Conservation (phyloP, 768 basidiomycete species). For the Mycena rebaudengoi region DNA sequence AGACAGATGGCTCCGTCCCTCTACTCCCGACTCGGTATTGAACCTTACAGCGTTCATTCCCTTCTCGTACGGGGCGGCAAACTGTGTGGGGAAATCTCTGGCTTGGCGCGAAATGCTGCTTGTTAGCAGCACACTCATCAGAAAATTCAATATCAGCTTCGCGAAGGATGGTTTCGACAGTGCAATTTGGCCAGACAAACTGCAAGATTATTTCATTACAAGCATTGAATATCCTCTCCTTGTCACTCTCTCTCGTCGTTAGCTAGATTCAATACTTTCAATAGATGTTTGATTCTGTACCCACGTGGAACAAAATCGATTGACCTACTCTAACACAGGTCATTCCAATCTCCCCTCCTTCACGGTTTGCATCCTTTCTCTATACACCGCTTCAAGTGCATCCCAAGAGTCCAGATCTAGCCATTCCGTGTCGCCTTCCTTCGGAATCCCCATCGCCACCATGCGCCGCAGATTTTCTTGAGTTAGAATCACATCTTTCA, state of each 20-base stretch:
- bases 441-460: conserved; percentile 15
- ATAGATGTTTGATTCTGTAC: too few relatives aligned
- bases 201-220: conserved; percentile 10
- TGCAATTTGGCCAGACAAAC: neutral
- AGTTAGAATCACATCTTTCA: conserved; percentile 17
- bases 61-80: conserved; percentile 52
- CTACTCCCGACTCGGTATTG: conserved; percentile 9
- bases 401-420: conserved; percentile 25
- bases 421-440: conserved; percentile 26
- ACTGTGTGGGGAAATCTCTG: conserved; percentile 48
- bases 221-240: conserved; percentile 7
- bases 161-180: conserved; percentile 25
- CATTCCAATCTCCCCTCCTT: too few relatives aligned
- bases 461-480: conserved; percentile 20
- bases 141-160: conserved; percentile 46
- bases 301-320: too few relatives aligned
- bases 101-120: conserved; percentile 52
- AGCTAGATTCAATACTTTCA: too few relatives aligned
- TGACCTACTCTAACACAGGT: too few relatives aligned
- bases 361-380: neutral
- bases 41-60: conserved; percentile 48
- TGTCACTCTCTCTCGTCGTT: conserved; percentile 6
- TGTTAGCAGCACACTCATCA: conserved; percentile 45
- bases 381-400: conserved; percentile 14
- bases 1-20: neutral